A percentile compares a stretch with the other conserved stretches of the same genome.
phyloP scores from a whole-genome alignment of 23 red algal genomes.

The Gracilariopsis chorda region DNA sequence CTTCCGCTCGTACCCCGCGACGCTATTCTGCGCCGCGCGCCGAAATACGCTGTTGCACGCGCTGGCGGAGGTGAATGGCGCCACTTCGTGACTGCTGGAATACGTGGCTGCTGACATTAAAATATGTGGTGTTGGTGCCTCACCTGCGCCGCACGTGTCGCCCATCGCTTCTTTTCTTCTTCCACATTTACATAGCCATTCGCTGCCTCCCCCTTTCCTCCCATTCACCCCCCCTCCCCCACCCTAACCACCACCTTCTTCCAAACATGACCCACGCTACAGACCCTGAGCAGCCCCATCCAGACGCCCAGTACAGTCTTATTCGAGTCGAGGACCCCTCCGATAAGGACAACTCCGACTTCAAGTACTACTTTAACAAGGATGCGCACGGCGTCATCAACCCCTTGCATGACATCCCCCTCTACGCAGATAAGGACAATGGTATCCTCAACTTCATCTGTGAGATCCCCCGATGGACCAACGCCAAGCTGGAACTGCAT shows the following conservation, averaged over 20 bases:
- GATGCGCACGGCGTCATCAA: constrained; percentile 83
- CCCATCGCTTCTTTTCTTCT: too few species aligned
- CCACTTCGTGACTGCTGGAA: too few species aligned
- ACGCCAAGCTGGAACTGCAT: constrained; percentile 95
- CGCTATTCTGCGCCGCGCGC: neutral
- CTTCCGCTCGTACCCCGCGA: neutral
- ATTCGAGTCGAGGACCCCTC: constrained; percentile 44
- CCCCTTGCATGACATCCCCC: constrained; percentile 93
- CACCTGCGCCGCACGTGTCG: too few species aligned
- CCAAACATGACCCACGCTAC: constrained; percentile 8
- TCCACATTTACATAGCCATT: too few species aligned
- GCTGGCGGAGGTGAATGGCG: neutral
- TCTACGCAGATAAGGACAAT: constrained; percentile 84
- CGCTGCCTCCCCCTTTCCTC: too few species aligned
- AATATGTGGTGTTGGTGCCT: too few species aligned
- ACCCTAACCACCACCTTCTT: too few species aligned
- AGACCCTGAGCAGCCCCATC: neutral
- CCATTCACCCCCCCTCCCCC: too few species aligned
- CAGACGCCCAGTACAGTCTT: constrained; percentile 24
- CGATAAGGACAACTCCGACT: constrained; percentile 37
- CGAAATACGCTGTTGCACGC: neutral
- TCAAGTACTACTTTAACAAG: constrained; percentile 74
- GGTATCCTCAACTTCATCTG: constrained; percentile 92
- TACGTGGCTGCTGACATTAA: too few species aligned
- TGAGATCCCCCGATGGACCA: constrained; percentile 96